phyloP scores from a whole-genome alignment of 2,329 filamentous ascomycete species.

The Hypoxylon sp. region DNA sequence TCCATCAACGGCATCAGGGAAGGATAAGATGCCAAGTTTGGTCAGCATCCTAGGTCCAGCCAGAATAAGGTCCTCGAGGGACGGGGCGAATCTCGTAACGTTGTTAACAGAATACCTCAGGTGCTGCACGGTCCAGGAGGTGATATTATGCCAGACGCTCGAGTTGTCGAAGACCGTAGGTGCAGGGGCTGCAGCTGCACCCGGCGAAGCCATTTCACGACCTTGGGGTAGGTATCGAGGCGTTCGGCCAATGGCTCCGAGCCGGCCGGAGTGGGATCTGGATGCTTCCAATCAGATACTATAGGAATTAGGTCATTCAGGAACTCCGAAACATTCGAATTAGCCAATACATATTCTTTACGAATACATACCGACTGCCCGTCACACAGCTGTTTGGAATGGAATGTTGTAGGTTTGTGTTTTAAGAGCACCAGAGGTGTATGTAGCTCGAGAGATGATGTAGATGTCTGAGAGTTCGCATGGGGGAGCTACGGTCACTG shows the following conservation, averaged over 20 bases:
- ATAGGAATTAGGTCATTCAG: conserved; percentile 28
- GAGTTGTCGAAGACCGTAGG: conserved; percentile 58
- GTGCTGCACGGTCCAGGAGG: conserved; percentile 66
- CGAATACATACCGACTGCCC: conserved; percentile 17
- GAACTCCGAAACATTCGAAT: conserved; percentile 33
- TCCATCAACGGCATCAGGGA: conserved; percentile 72
- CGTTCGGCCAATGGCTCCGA: conserved; percentile 33
- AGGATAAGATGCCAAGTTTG: conserved; percentile 70
- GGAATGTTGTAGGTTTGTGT: conserved; percentile 8
- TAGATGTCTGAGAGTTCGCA: conserved; percentile 11
- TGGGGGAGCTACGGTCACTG: conserved; percentile 12
- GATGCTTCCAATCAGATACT: conserved; percentile 39
- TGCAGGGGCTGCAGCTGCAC: conserved; percentile 50
- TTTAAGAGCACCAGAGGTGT: conserved; percentile 1
- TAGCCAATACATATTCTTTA: conserved; percentile 38
- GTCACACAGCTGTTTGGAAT: conserved; percentile 13
- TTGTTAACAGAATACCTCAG: conserved; percentile 67
- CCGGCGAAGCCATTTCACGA: conserved; percentile 51
- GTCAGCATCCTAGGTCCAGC: conserved; percentile 79
- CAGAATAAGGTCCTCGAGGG: conserved; percentile 77
- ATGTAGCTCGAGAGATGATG: conserved; percentile 20
- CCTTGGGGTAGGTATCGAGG: conserved; percentile 15
- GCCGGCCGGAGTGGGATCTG: conserved; percentile 32
- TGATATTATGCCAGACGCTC: conserved; percentile 67
- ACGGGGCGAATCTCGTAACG: conserved; percentile 72